These are phyloP conservation scores for Corchorus olitorius DNA, from an alignment of 345 rosid species.

Conservation along the genomic window DNA sequence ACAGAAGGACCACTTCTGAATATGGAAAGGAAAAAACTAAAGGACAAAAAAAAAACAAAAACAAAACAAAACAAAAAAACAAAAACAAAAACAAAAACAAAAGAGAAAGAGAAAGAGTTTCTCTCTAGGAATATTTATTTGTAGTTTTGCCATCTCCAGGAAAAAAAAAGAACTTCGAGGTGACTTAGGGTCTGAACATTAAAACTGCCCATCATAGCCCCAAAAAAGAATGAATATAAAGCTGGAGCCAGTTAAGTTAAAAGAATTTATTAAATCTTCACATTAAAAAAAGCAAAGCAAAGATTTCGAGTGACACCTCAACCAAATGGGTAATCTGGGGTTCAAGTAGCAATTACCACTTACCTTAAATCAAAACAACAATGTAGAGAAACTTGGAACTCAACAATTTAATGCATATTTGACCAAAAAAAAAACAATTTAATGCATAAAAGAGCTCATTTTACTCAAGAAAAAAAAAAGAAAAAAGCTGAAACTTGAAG, in stretches of 20 bases:
- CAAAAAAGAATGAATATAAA: neutral
- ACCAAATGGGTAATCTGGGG: neutral
- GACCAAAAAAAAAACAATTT: neutral
- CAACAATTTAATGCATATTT: conserved; percentile 1
- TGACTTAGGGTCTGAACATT: conserved; percentile 11
- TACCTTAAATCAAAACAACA: neutral
- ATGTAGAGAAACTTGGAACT: neutral
- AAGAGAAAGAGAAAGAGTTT: neutral
- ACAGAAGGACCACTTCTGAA: conserved; percentile 11
- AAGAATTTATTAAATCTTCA: neutral
- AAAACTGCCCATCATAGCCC: neutral
- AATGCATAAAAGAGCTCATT: neutral
- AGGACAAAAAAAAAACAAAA: neutral
- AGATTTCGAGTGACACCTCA: neutral
- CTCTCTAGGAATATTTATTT: neutral
- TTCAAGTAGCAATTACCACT: neutral
- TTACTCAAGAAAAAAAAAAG: neutral
- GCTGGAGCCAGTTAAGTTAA: neutral
- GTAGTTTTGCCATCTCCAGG: neutral
- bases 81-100: neutral
- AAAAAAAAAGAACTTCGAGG: neutral
- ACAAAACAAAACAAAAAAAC: neutral
- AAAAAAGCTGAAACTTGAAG: neutral
- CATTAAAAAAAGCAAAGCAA: neutral
- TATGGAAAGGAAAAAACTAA: neutral